Evolutionary conservation across 495 filamentous ascomycete genomes (phyloP).

Genomic region (Xylaria venustula): DNA sequence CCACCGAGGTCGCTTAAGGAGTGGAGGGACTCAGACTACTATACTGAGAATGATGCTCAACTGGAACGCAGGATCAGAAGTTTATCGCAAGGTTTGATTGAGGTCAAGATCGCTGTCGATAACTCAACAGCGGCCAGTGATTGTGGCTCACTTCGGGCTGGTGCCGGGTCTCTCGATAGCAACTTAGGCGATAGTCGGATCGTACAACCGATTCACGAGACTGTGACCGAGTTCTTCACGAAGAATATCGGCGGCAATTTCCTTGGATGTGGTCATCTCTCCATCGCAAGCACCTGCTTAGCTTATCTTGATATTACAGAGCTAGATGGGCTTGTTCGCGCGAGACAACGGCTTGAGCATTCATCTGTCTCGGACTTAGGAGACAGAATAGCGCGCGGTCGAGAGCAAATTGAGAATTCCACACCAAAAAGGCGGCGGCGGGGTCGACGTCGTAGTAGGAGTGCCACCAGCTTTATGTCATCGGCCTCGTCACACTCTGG

Average conservation of each 20-base stretch:
- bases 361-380: too few relatives aligned
- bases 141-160: background rate
- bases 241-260: background rate
- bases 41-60: background rate
- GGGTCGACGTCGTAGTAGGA: background rate
- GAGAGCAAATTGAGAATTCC: too few relatives aligned
- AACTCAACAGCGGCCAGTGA: background rate
- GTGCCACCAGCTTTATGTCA: slow-evolving; percentile 5
- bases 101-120: background rate
- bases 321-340: background rate
- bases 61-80: background rate
- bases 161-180: slow-evolving; percentile 1
- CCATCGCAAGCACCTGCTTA: background rate
- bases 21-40: background rate
- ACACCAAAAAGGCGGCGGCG: background rate
- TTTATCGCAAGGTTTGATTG: background rate
- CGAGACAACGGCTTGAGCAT: background rate
- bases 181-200: background rate
- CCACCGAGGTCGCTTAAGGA: background rate
- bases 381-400: too few relatives aligned
- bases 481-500: slow-evolving; percentile 2
- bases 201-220: slow-evolving; percentile 8
- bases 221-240: slow-evolving; percentile 2
- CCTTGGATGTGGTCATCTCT: background rate
- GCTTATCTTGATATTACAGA: background rate